phyloP scores from a whole-genome alignment of 1,284 basidiomycete genomes.

The Irpex lacteus region DNA sequence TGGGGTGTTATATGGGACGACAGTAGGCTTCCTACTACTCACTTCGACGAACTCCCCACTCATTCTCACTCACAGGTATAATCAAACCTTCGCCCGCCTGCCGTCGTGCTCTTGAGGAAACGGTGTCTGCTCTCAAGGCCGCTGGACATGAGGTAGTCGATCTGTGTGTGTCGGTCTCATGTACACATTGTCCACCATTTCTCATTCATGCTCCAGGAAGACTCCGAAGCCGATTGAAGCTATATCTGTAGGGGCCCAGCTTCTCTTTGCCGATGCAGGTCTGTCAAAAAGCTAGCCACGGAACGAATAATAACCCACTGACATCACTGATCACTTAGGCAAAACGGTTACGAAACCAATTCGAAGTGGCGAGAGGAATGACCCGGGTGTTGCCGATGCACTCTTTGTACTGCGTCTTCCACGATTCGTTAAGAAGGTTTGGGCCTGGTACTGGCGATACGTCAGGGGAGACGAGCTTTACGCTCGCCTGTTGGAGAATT shows the following conservation, averaged over 20 bases:
- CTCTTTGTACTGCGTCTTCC: slow-evolving; percentile 37
- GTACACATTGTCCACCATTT: not conserved
- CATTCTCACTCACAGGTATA: slow-evolving; percentile 28
- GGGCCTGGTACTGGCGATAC: slow-evolving; percentile 38
- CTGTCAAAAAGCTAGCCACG: slow-evolving; percentile 7
- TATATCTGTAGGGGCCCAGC: slow-evolving; percentile 34
- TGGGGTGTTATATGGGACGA: slow-evolving; percentile 59
- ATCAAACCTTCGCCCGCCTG: slow-evolving; percentile 59
- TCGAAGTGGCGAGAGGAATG: slow-evolving; percentile 42
- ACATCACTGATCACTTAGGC: slow-evolving; percentile 11
- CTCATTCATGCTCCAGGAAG: slow-evolving; percentile 19
- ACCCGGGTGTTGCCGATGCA: slow-evolving; percentile 38
- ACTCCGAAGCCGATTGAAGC: slow-evolving; percentile 39
- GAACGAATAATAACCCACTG: not conserved
- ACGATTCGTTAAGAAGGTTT: slow-evolving; percentile 33
- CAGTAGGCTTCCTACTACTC: slow-evolving; percentile 26
- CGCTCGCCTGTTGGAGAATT: slow-evolving; percentile 40
- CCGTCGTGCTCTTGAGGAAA: slow-evolving; percentile 50
- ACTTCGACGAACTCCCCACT: not conserved
- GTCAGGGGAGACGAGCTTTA: slow-evolving; percentile 26
- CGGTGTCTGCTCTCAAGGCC: slow-evolving; percentile 42
- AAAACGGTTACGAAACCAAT: slow-evolving; percentile 30
- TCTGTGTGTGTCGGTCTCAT: slow-evolving; percentile 32
- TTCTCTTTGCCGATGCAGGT: slow-evolving; percentile 39
- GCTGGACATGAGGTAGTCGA: slow-evolving; percentile 51